Percentiles rank a stretch among this genome's conserved stretches.
Conservation (phyloP, 257 asterid species). For the Anisodus acutangulus region DNA sequence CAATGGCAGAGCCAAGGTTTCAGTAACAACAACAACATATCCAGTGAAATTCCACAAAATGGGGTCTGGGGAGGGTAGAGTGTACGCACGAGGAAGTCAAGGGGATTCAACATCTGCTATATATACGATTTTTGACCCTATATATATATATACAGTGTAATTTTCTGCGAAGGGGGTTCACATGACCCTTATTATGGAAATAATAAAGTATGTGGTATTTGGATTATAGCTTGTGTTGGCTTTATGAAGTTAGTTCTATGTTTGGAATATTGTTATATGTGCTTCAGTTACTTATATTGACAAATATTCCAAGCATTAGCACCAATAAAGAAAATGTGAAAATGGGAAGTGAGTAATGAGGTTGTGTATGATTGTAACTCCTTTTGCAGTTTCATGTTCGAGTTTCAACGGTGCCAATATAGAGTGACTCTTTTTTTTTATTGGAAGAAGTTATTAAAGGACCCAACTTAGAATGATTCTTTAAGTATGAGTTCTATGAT, state of each 20-base stretch:
- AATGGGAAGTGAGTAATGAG: neutral
- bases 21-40: too few relatives aligned
- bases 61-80: too few relatives aligned
- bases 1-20: too few relatives aligned
- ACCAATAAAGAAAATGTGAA: neutral
- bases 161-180: too few relatives aligned
- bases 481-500: conserved; percentile 3
- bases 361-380: neutral
- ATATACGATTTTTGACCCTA: too few relatives aligned
- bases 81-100: too few relatives aligned
- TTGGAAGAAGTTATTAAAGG: neutral
- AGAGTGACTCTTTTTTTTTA: neutral
- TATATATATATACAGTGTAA: too few relatives aligned
- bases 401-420: neutral
- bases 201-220: neutral
- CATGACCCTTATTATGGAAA: neutral
- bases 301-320: neutral
- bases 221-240: neutral
- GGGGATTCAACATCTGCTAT: too few relatives aligned
- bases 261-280: neutral
- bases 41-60: too few relatives aligned
- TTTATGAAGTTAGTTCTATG: neutral
- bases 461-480: neutral
- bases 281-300: neutral
- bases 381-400: neutral